Base-by-base conservation (phyloP, 768 basidiomycete species). In the Mycena floridula region DNA sequence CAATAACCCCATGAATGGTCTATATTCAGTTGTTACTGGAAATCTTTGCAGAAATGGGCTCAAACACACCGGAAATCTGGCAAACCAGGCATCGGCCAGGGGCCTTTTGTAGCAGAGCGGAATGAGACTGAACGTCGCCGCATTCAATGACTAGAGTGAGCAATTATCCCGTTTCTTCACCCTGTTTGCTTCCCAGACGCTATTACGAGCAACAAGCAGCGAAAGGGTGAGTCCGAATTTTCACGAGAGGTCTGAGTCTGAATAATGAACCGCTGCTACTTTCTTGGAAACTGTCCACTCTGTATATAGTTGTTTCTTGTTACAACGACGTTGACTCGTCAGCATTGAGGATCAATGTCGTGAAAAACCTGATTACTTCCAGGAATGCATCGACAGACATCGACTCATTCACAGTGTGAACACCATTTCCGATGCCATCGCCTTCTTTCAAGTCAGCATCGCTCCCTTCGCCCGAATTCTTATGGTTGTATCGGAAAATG, bases 141-240 rank as follows among this genome's bases (percentile, higher is more conserved):
- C n/a, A n/a, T n/a, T n/a, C n/a, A n/a, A n/a, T n/a, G n/a, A n/a
- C n/a, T n/a, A n/a, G 77, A 87, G 58, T 85, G 86, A 64, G 86
- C 86, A 72, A 85, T 87, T 28, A 76, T 82, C 45, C 73, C 75
- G 54, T 72, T 69, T 62, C 79, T 81, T 58, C 72, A 75, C 55
- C 70, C 73, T n/a, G 68, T 26, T 50, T 65, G 7, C 47, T 65
- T 32, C 63, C 63, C 18, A 9, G n/a, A 9, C 13, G 7, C 7
- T n/a, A n/a, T n/a, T n/a, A n/a, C n/a, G n/a, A n/a, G n/a, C n/a
- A n/a, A n/a, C n/a, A n/a, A n/a, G n/a, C n/a, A n/a, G n/a, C 13
- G 32, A 35, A 35, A 35, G 32, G 18, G 7, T 3, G 18, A 35
- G 32, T 13, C 3, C 13, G 15, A 35, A 18, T 18, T 35, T 15